phyloP scores from a whole-genome alignment of 192 early-diverging fungal genomes.

The Coemansia sp. region DNA sequence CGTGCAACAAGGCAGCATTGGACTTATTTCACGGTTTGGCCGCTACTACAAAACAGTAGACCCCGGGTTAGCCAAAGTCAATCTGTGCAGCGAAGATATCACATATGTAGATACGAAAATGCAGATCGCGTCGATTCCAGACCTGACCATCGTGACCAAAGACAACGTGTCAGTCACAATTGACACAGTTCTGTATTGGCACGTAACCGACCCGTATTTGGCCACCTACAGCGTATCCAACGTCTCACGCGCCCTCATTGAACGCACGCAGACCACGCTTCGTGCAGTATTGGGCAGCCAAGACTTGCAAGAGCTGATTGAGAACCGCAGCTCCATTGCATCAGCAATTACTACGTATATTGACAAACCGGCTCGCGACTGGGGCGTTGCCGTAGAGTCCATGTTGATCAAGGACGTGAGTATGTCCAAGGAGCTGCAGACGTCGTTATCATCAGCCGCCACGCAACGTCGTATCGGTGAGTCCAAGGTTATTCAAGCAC shows the following conservation, averaged over 20 bases:
- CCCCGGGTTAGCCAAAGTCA: slow-evolving; percentile 59
- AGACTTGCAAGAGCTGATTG: slow-evolving; percentile 84
- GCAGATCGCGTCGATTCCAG: slow-evolving; percentile 63
- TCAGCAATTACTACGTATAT: slow-evolving; percentile 84
- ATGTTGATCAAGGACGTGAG: slow-evolving; percentile 87
- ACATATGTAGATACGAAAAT: slow-evolving; percentile 62
- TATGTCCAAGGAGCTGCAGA: slow-evolving; percentile 74
- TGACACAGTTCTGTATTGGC: slow-evolving; percentile 87
- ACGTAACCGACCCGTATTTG: slow-evolving; percentile 76
- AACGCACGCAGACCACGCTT: slow-evolving; percentile 89
- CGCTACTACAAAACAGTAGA: slow-evolving; percentile 61
- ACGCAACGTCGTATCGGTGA: slow-evolving; percentile 88
- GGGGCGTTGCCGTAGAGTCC: slow-evolving; percentile 80
- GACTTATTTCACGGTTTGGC: slow-evolving; percentile 51
- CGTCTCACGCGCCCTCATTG: slow-evolving; percentile 76
- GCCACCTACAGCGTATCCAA: slow-evolving; percentile 78
- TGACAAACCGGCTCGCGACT: slow-evolving; percentile 68
- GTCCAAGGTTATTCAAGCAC: slow-evolving; percentile 86
- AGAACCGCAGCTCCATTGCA: slow-evolving; percentile 85
- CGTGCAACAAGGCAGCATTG: slow-evolving; percentile 50
- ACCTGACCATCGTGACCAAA: slow-evolving; percentile 81
- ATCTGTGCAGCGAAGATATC: slow-evolving; percentile 49
- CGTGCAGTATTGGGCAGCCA: slow-evolving; percentile 80
- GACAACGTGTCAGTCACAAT: slow-evolving; percentile 87
- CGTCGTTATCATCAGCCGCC: slow-evolving; percentile 82